A percentile compares a stretch with the other conserved stretches of the same genome.
These are phyloP conservation scores for Phaeosphaeriaceae sp. DNA, from an alignment of 2,329 filamentous ascomycete genomes.

Conservation along the genomic window DNA sequence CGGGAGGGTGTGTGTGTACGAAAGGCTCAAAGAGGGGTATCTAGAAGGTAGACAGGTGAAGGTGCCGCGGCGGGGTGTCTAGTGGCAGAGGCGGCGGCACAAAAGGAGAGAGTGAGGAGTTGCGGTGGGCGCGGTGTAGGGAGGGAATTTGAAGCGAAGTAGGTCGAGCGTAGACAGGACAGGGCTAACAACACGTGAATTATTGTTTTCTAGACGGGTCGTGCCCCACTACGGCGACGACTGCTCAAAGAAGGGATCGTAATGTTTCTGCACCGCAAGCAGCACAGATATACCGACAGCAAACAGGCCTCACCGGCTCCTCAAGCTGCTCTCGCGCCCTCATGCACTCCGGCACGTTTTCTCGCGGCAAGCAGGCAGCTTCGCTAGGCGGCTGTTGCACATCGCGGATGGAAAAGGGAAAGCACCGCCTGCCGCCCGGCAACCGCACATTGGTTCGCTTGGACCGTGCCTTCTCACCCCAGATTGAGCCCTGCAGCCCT, in stretches of 20 bases:
- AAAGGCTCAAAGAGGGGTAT: slow-evolving; percentile 32
- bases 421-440: slow-evolving; percentile 1
- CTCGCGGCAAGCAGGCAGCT: background rate
- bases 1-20: slow-evolving; percentile 48
- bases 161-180: slow-evolving; percentile 43
- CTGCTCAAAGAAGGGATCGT: slow-evolving; percentile 16
- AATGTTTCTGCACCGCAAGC: background rate
- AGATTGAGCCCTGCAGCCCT: slow-evolving; percentile 7
- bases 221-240: slow-evolving; percentile 38
- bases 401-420: slow-evolving; percentile 3
- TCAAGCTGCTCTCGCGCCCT: background rate
- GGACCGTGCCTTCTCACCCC: slow-evolving; percentile 8
- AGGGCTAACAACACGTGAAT: slow-evolving; percentile 50
- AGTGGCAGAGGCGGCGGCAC: slow-evolving; percentile 19
- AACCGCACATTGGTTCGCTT: slow-evolving; percentile 11
- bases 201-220: slow-evolving; percentile 35
- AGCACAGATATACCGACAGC: background rate
- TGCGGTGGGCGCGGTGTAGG: slow-evolving; percentile 44
- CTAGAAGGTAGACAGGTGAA: slow-evolving; percentile 18
- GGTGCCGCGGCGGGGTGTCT: slow-evolving; percentile 27
- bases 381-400: slow-evolving; percentile 5
- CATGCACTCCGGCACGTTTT: background rate
- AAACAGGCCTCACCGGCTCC: background rate
- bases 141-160: slow-evolving; percentile 48
- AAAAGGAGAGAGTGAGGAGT: slow-evolving; percentile 30